A percentile compares a stretch with the other conserved stretches of the same genome.
Evolutionary conservation across 441 rosid genomes (phyloP).

Genomic region (Corymbia citriodora): DNA sequence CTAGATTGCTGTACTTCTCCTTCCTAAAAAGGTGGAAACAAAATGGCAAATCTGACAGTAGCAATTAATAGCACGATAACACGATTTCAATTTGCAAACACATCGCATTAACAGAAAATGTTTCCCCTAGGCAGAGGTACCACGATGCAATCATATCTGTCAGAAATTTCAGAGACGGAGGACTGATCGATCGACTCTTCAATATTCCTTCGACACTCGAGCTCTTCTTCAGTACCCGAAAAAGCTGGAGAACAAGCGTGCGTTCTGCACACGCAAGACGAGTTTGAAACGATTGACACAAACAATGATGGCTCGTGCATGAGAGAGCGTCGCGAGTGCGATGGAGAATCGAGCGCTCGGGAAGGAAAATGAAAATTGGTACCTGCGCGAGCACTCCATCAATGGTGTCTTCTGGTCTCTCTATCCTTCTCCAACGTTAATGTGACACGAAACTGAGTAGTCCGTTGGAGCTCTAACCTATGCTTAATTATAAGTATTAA

Average conservation of each 20-base stretch:
- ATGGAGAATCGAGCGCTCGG: too few relatives aligned
- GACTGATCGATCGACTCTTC: constrained; percentile 13
- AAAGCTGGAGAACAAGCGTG: neutral
- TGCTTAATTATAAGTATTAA: neutral
- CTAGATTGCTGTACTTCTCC: neutral
- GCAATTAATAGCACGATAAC: neutral
- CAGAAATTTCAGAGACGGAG: constrained; percentile 6
- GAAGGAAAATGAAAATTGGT: neutral
- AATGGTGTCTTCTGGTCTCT: neutral
- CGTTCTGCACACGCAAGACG: neutral
- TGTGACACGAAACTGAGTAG: neutral
- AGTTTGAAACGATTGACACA: neutral
- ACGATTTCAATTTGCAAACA: neutral
- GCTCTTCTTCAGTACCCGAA: constrained; percentile 17
- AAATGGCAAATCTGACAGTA: neutral
- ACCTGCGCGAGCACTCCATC: neutral
- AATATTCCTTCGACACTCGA: constrained; percentile 2
- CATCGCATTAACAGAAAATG: neutral
- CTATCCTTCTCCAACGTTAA: neutral
- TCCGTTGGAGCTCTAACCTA: neutral
- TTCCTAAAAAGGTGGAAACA: neutral
- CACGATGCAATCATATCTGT: neutral
- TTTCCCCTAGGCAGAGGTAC: neutral
- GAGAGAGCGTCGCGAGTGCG: neutral
- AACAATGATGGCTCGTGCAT: neutral